These are phyloP conservation scores for Ilex paraguariensis DNA, from an alignment of 305 asterid species.

Conservation along the genomic window DNA sequence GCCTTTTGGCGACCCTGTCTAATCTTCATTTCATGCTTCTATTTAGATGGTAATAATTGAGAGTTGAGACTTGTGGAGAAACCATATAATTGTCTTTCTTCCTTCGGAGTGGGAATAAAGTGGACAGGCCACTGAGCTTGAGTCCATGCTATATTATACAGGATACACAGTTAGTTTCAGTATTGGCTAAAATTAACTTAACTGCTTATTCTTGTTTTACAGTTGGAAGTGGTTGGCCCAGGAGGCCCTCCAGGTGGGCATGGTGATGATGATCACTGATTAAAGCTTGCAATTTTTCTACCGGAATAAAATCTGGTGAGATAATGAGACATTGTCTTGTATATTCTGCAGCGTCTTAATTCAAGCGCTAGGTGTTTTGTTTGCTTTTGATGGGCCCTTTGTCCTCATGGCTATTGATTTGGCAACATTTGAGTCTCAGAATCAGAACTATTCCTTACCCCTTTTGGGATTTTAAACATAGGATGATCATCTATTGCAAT, in stretches of 20 bases:
- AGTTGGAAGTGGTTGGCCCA: slow-evolving; percentile 92
- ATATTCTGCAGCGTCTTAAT: slow-evolving; percentile 34
- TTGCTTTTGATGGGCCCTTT: slow-evolving; percentile 24
- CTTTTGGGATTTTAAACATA: slow-evolving; percentile 20
- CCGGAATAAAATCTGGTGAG: slow-evolving; percentile 50
- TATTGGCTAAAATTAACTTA: neutral
- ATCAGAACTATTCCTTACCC: slow-evolving; percentile 19
- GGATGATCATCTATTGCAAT: slow-evolving; percentile 18
- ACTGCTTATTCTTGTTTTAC: slow-evolving; percentile 19
- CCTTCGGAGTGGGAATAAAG: too few relatives aligned
- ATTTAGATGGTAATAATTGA: too few relatives aligned
- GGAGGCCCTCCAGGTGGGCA: slow-evolving; percentile 92
- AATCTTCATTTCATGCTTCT: too few relatives aligned
- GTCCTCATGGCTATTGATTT: slow-evolving; percentile 29
- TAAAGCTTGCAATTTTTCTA: slow-evolving; percentile 23
- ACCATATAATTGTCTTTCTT: too few relatives aligned
- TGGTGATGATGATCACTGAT: slow-evolving; percentile 50
- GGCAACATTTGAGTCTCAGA: slow-evolving; percentile 30
- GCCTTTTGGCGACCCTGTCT: too few relatives aligned
- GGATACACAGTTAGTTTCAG: too few relatives aligned
- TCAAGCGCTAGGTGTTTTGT: slow-evolving; percentile 28
- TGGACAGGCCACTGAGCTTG: too few relatives aligned
- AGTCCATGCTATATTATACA: too few relatives aligned
- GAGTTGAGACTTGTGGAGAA: too few relatives aligned
- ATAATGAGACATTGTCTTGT: slow-evolving; percentile 26